Evolutionary conservation across 2,329 filamentous ascomycete species (phyloP).

Genomic region (Pyricularia sp.): DNA sequence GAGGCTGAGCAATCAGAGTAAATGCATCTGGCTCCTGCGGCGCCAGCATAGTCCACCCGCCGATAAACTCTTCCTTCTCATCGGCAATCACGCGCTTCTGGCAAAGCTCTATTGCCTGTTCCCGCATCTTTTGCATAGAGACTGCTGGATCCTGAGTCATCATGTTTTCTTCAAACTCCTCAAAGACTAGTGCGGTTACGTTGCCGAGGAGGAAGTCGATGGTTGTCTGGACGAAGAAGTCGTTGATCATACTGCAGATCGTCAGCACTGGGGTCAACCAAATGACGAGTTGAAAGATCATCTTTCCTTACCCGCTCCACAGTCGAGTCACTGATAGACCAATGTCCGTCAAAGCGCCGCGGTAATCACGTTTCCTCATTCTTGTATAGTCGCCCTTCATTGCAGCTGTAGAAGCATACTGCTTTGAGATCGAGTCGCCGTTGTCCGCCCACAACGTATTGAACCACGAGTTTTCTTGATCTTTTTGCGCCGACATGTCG

Average conservation of each 20-base stretch:
- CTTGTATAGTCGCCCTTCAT: constrained; percentile 95
- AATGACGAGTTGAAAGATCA: constrained; percentile 7
- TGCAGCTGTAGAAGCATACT: constrained; percentile 90
- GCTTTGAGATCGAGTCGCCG: constrained; percentile 86
- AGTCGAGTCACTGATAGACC: constrained; percentile 73
- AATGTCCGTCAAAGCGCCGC: constrained; percentile 82
- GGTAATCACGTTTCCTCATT: constrained; percentile 79
- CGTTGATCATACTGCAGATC: constrained; percentile 76
- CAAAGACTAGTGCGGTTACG: constrained; percentile 71
- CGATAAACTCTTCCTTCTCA: constrained; percentile 70
- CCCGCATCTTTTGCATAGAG: constrained; percentile 69
- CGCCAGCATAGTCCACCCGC: constrained; percentile 78
- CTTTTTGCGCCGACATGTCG: constrained; percentile 58
- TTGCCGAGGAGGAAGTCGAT: constrained; percentile 92
- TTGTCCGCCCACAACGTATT: constrained; percentile 97
- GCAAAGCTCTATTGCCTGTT: constrained; percentile 81
- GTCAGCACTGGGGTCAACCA: constrained; percentile 3
- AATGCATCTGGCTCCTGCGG: constrained; percentile 50
- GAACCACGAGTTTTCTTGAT: constrained; percentile 82
- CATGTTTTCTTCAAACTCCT: constrained; percentile 89
- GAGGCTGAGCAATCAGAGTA: constrained; percentile 54
- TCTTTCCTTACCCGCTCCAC: constrained; percentile 44
- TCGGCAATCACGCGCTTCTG: constrained; percentile 77
- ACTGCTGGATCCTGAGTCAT: constrained; percentile 86
- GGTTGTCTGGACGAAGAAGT: constrained; percentile 90